Evolutionary conservation across 352 stramenopile species (phyloP).

Genomic region (Pythium rishiriense): DNA sequence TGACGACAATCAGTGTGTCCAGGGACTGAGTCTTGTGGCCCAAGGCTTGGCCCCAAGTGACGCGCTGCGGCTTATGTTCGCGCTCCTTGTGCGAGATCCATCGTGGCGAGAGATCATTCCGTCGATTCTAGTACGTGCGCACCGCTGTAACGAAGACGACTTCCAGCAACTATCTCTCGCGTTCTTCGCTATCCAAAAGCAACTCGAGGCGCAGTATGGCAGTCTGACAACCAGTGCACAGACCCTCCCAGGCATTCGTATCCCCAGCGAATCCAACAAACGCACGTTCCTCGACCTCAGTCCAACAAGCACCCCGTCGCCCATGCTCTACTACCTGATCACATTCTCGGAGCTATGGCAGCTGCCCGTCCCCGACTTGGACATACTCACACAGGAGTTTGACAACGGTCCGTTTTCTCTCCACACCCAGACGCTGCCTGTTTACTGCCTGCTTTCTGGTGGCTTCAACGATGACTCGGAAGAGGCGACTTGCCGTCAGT

Average conservation of each 20-base stretch:
- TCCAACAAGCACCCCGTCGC: constrained; percentile 5
- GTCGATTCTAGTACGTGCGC: constrained; percentile 31
- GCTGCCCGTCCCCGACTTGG: constrained; percentile 15
- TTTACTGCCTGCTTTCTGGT: constrained; percentile 35
- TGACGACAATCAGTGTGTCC: constrained; percentile 24
- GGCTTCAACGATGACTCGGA: constrained; percentile 16
- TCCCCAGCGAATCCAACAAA: not conserved
- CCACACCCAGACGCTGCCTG: constrained; percentile 6
- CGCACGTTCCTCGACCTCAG: not conserved
- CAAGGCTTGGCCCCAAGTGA: constrained; percentile 15
- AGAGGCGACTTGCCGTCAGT: constrained; percentile 21
- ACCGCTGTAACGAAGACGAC: constrained; percentile 32
- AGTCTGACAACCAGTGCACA: not conserved
- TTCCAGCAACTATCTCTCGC: constrained; percentile 31
- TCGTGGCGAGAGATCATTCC: constrained; percentile 25
- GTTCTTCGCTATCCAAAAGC: constrained; percentile 17
- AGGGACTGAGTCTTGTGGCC: constrained; percentile 10
- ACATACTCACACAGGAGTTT: constrained; percentile 1
- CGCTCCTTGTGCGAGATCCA: constrained; percentile 31
- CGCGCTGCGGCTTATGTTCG: constrained; percentile 32
- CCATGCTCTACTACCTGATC: constrained; percentile 35
- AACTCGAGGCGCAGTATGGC: constrained; percentile 4
- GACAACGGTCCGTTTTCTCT: constrained; percentile 22
- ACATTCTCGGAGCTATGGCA: constrained; percentile 33
- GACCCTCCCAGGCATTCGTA: not conserved